Base-by-base conservation (phyloP, 768 basidiomycete genomes). In the Trametes cubensis region DNA sequence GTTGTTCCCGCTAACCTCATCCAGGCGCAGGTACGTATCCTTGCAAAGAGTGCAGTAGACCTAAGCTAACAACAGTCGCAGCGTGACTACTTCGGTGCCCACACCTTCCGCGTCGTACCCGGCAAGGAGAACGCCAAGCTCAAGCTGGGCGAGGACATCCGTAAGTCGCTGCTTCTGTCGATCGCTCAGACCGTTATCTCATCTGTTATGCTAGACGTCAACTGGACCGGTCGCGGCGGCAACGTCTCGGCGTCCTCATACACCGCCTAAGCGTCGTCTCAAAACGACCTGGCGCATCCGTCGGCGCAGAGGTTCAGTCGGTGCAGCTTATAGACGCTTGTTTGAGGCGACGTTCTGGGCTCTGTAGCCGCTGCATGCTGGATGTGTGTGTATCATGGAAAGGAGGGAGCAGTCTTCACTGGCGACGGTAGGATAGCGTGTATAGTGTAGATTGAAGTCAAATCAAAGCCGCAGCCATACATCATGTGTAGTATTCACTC, bases 51-150 rank as follows among this genome's bases (percentile, higher is more conserved):
- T n/a, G n/a, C n/a, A n/a, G n/a, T n/a, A n/a, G n/a, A 44, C 20
- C 20, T n/a, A n/a, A 64, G n/a, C 50, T 60, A 49, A 44, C 28
- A 15, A 1, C 8, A 8, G 61, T 47, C 28, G 7, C 59, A 90
- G 88, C 94, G 96, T 75, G 96, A 99, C 74, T 99, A 95, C 85
- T 99, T 99, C 75, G 96, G 97, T 77, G 93, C 95, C 46, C 96
- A 98, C 82, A 98, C 96, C 58, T 98, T 97, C 93, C 85, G 87
- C 55, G 94, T 98, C 61, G 80, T 94, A 39, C 89, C 94, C 58
- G 94, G 95, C 56, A 90, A 91, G 79, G 95, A 94, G 78, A 96
- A 92, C 76, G 82, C 81, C 52, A 87, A 79, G 72, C 87, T 96
- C 78, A 85, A 86, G 78, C 70, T 84, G 61, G 89, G 85, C 73